Base-by-base conservation (phyloP, 805 yeast genomes). In the Saccharomyces eubayanus region DNA sequence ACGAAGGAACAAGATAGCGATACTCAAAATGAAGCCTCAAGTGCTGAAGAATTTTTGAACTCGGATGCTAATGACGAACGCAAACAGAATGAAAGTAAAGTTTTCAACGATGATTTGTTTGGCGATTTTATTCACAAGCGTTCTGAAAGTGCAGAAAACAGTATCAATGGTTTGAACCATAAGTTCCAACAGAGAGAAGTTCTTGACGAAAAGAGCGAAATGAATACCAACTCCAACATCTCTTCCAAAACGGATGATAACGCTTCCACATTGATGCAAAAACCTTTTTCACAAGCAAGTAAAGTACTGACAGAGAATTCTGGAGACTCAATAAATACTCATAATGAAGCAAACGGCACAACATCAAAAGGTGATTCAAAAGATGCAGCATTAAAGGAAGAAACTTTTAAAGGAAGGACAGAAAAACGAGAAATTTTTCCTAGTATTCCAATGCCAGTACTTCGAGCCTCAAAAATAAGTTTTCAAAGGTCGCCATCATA, bases 401-500 rank as follows among this genome's bases (percentile, higher is more conserved):
- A 47, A 11, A 28, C 12, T 3, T 28, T 12, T 3, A 31, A 36
- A 16, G 24, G 9, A 28, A 49, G 28, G 31, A 16, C 30, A 27
- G 47, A 29, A 10, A 52, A 52, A 14, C n/a, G n/a, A 21, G 52
- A 46, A 21, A 56, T 62, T 6, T 60, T 63, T 43, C 67, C 67
- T 9, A 49, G 43, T n/a, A 55, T 63, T 9, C 57, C 59, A 2
- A 51, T 54, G 36, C 29, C 55, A 14, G 47, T 28, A 12, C 48
- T 29, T 8, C 46, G 48, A 5, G 50, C 21, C 29, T 54, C 55
- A 16, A 52, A 54, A 20, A 53, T 55, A 0, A 47, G 48, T 1
- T 60, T 67, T 51, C 57, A 56, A 14, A 62, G 63, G 51, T 68
- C 72, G 2, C 62, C 67, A 20, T 68, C 72, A 0, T 66, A 62